Percentiles rank a stretch among this genome's conserved stretches.
These are phyloP conservation scores for Corymbia citriodora DNA, from an alignment of 441 rosid genomes.

Conservation along the genomic window DNA sequence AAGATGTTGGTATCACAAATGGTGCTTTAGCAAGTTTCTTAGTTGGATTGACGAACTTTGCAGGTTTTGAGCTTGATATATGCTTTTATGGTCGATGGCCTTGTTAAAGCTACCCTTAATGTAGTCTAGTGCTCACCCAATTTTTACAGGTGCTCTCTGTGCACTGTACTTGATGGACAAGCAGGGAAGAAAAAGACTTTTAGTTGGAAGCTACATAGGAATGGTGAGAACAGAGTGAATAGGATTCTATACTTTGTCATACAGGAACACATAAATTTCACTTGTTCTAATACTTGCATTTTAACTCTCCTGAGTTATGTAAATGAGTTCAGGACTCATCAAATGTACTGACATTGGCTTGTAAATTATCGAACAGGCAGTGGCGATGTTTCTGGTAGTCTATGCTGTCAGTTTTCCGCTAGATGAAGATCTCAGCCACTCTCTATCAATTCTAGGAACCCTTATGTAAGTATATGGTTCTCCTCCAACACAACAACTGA, in stretches of 20 bases:
- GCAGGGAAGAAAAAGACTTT: slow-evolving; percentile 58
- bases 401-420: slow-evolving; percentile 46
- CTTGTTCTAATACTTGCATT: not conserved
- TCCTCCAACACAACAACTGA: not conserved
- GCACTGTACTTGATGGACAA: slow-evolving; percentile 59
- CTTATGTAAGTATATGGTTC: slow-evolving; percentile 45
- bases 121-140: slow-evolving; percentile 3
- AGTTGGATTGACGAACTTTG: slow-evolving; percentile 60
- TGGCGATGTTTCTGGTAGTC: slow-evolving; percentile 58
- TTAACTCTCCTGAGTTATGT: not conserved
- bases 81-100: not conserved
- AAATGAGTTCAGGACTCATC: not conserved
- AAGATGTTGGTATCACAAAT: slow-evolving; percentile 58
- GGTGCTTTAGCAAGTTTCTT: slow-evolving; percentile 57
- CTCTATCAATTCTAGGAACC: slow-evolving; percentile 61
- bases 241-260: not conserved
- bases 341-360: not conserved
- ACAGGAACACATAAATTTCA: not conserved
- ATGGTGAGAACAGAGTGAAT: slow-evolving; percentile 43
- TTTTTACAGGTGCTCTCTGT: slow-evolving; percentile 42
- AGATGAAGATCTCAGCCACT: slow-evolving; percentile 56
- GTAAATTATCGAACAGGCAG: slow-evolving; percentile 36
- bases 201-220: slow-evolving; percentile 62
- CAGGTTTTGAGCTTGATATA: slow-evolving; percentile 34
- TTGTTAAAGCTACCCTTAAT: not conserved